A percentile compares a stretch with the other conserved stretches of the same genome.
Evolutionary conservation across 257 asterid genomes (phyloP).

Genomic region (Schizonepeta tenuifolia): DNA sequence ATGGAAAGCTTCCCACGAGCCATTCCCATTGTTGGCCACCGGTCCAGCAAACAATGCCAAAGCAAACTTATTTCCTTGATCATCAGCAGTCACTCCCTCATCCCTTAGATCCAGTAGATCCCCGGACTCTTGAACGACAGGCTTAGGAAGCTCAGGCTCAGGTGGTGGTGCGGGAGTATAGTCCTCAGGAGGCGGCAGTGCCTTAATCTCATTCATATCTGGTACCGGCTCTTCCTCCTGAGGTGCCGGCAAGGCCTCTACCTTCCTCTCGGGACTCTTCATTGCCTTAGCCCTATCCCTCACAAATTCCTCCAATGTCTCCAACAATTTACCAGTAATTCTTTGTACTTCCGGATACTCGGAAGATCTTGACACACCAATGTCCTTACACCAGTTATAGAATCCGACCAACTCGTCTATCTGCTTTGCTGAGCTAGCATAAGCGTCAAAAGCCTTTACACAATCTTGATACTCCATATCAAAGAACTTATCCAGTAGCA

Average conservation of each 20-base stretch:
- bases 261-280: slow-evolving; percentile 74
- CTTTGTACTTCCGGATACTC: slow-evolving; percentile 79
- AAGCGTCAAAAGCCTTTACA: slow-evolving; percentile 70
- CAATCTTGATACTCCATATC: slow-evolving; percentile 84
- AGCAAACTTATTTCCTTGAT: slow-evolving; percentile 78
- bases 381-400: slow-evolving; percentile 79
- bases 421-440: slow-evolving; percentile 69
- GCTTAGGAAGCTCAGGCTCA: slow-evolving; percentile 58
- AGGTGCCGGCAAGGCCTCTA: slow-evolving; percentile 44
- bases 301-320: slow-evolving; percentile 84
- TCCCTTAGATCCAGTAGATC: slow-evolving; percentile 80
- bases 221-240: slow-evolving; percentile 54
- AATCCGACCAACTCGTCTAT: slow-evolving; percentile 70
- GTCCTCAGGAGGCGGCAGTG: slow-evolving; percentile 76
- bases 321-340: slow-evolving; percentile 68
- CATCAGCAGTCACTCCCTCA: slow-evolving; percentile 75
- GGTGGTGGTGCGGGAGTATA: slow-evolving; percentile 64
- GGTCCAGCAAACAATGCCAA: slow-evolving; percentile 81
- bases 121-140: slow-evolving; percentile 46
- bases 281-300: slow-evolving; percentile 74
- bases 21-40: slow-evolving; percentile 48
- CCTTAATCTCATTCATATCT: slow-evolving; percentile 73
- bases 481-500: slow-evolving; percentile 70
- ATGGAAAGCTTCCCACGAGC: slow-evolving; percentile 76
- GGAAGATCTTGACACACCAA: slow-evolving; percentile 66